Percentiles rank a stretch among this genome's conserved stretches.
phyloP scores from a whole-genome alignment of 495 filamentous ascomycete genomes.

The Tuber aestivum region DNA sequence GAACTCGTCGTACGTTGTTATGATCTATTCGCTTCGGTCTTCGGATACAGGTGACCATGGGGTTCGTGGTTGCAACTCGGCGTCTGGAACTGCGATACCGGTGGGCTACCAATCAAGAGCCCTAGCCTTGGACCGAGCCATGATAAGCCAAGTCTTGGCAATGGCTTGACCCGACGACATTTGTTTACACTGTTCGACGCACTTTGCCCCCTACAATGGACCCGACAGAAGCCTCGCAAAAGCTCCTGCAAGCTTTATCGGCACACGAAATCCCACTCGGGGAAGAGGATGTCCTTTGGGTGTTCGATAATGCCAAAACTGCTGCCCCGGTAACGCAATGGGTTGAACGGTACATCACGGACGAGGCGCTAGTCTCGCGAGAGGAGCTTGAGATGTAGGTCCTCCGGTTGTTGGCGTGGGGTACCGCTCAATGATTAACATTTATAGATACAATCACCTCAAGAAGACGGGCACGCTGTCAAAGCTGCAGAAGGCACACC shows the following conservation, averaged over 20 bases:
- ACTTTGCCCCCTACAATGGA: constrained; percentile 24
- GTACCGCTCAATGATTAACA: neutral
- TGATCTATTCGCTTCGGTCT: neutral
- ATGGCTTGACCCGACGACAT: constrained; percentile 17
- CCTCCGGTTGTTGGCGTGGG: neutral
- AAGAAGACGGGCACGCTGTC: constrained; percentile 32
- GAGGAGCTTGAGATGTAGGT: constrained; percentile 35
- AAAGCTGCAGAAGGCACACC: constrained; percentile 33
- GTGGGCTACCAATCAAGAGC: neutral
- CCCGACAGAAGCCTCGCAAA: constrained; percentile 16
- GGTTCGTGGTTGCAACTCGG: neutral
- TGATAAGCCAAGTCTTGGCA: constrained; percentile 25
- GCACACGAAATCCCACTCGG: constrained; percentile 24
- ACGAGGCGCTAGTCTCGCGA: constrained; percentile 32
- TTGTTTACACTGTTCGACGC: constrained; percentile 16
- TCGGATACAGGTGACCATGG: neutral
- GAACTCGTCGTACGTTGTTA: neutral
- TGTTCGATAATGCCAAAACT: constrained; percentile 35
- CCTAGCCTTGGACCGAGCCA: neutral
- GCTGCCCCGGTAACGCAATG: constrained; percentile 19
- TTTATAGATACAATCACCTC: constrained; percentile 36
- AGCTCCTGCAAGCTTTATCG: constrained; percentile 32
- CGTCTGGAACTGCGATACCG: neutral
- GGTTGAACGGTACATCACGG: constrained; percentile 30
- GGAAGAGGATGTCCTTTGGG: constrained; percentile 35